A percentile compares a stretch with the other conserved stretches of the same genome.
These are phyloP conservation scores for Cutaneotrichosporon sp. DNA, from an alignment of 1,284 basidiomycete genomes.

Conservation along the genomic window DNA sequence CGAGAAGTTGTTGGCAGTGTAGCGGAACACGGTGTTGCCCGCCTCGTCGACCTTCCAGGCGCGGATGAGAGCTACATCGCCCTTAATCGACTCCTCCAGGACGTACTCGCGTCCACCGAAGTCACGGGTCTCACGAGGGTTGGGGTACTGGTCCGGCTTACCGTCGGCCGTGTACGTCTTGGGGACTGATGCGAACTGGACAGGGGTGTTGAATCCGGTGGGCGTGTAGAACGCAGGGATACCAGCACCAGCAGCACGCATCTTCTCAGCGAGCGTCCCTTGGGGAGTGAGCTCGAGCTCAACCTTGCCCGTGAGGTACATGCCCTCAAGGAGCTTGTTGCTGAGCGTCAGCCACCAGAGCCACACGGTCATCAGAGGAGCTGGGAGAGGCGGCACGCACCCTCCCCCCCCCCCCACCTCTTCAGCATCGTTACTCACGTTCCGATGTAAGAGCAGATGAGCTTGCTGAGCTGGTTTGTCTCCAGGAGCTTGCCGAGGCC, in stretches of 20 bases:
- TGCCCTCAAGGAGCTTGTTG: constrained; percentile 51
- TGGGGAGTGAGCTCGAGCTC: constrained; percentile 85
- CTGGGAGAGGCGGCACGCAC: too few species aligned
- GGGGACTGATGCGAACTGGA: constrained; percentile 14
- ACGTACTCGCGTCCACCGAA: constrained; percentile 80
- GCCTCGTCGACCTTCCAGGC: constrained; percentile 95
- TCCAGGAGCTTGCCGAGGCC: constrained; percentile 65
- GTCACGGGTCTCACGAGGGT: constrained; percentile 69
- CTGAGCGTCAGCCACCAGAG: too few species aligned
- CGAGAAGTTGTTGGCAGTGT: constrained; percentile 83
- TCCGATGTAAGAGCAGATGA: constrained; percentile 83
- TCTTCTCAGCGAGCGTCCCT: constrained; percentile 81
- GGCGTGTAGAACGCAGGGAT: constrained; percentile 96
- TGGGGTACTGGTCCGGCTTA: constrained; percentile 60
- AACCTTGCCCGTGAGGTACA: constrained; percentile 78
- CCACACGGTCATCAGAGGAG: too few species aligned
- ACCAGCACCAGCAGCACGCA: constrained; percentile 87
- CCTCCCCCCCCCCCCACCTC: too few species aligned
- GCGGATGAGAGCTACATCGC: constrained; percentile 81
- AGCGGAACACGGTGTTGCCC: constrained; percentile 79
- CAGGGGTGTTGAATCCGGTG: constrained; percentile 61
- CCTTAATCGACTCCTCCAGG: constrained; percentile 78
- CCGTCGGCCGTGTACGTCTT: constrained; percentile 62
- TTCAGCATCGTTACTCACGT: constrained; percentile 20
- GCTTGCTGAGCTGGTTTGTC: constrained; percentile 66